A percentile compares a stretch with the other conserved stretches of the same genome.
Conservation (phyloP, 305 asterid genomes). For the Salvia sclarea region DNA sequence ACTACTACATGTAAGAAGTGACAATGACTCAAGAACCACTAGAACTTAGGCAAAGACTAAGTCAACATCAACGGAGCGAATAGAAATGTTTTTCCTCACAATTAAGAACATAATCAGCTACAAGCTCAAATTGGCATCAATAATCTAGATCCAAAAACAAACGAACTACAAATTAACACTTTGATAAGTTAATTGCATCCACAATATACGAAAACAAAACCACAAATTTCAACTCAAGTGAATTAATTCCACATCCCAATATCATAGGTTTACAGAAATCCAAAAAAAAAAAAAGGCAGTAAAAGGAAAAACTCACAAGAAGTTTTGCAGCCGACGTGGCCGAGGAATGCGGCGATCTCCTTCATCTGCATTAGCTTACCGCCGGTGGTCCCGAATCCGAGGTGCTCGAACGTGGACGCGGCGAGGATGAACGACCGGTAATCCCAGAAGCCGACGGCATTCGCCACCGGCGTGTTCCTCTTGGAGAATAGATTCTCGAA, state of each 20-base stretch:
- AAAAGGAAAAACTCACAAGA: constrained; percentile 49
- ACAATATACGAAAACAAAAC: not conserved
- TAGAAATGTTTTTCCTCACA: not conserved
- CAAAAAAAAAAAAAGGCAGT: not conserved
- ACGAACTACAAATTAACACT: not conserved
- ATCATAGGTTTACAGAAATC: not conserved
- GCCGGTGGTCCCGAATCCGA: constrained; percentile 89
- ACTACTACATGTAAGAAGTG: not conserved
- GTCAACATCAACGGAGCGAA: constrained; percentile 12
- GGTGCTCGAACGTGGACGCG: constrained; percentile 65
- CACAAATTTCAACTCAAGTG: not conserved
- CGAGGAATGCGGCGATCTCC: constrained; percentile 82
- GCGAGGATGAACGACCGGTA: constrained; percentile 71
- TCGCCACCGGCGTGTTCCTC: constrained; percentile 84
- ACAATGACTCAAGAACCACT: constrained; percentile 2
- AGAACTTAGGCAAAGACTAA: not conserved
- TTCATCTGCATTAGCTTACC: constrained; percentile 67
- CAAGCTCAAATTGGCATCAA: not conserved
- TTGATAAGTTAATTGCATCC: not conserved
- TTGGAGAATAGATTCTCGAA: constrained; percentile 79
- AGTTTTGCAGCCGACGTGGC: constrained; percentile 84
- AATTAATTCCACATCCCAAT: not conserved
- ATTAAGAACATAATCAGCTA: not conserved
- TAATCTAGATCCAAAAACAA: constrained; percentile 8
- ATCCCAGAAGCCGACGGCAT: constrained; percentile 84